Conservation (phyloP, 805 yeast species). For the Saccharomycopsis oosterbeekiorum region DNA sequence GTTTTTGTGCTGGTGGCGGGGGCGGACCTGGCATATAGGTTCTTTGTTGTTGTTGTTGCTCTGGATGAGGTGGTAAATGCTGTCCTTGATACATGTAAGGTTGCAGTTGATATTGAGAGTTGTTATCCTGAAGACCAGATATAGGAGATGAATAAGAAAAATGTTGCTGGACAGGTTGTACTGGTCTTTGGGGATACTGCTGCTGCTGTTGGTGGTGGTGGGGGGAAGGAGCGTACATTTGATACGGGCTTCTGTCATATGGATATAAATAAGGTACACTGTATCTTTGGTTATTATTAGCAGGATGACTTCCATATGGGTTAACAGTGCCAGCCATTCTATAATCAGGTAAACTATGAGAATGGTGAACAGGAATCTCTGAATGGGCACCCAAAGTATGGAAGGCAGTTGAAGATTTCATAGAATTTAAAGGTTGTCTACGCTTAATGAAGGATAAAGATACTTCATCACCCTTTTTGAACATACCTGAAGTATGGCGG, state of each 20-base stretch:
- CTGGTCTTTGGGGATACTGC: constrained; percentile 10
- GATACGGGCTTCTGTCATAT: background rate
- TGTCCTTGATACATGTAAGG: background rate
- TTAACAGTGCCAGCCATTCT: background rate
- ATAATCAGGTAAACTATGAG: background rate
- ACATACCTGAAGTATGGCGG: constrained; percentile 68
- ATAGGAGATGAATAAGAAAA: constrained; percentile 1
- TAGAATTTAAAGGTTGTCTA: constrained; percentile 35
- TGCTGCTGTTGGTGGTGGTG: constrained; percentile 2
- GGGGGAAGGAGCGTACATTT: background rate
- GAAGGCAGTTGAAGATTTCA: constrained; percentile 2
- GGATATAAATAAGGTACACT: background rate
- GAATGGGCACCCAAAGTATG: constrained; percentile 5
- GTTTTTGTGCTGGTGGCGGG: background rate
- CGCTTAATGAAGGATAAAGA: constrained; percentile 69
- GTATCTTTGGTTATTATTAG: background rate
- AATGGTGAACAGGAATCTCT: background rate
- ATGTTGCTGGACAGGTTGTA: constrained; percentile 8
- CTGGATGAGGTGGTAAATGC: constrained; percentile 13
- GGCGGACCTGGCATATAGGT: background rate
- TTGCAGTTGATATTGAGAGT: constrained; percentile 12
- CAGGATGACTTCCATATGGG: background rate
- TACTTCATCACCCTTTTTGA: constrained; percentile 73
- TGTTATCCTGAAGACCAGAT: constrained; percentile 14
- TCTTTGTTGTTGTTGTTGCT: constrained; percentile 11